Conservation (phyloP, 345 rosid genomes). For the Erodium maritimum region DNA sequence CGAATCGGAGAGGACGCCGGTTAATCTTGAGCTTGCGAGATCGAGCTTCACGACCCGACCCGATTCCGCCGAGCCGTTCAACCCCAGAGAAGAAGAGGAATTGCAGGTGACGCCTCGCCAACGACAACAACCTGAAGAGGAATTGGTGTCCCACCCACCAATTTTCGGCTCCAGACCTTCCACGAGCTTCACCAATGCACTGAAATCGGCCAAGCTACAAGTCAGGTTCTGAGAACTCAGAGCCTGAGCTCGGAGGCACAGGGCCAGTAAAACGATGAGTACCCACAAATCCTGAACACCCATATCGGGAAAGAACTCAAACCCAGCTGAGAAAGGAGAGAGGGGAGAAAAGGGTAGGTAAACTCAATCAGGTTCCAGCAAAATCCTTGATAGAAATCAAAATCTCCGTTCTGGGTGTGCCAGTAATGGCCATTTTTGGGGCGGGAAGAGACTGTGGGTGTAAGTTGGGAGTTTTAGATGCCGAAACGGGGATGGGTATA, state of each 20-base stretch:
- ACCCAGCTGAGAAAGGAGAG: neutral
- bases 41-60: constrained; percentile 3
- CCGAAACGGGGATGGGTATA: neutral
- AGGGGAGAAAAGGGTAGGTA: neutral
- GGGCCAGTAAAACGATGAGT: constrained; percentile 20
- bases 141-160: constrained; percentile 27
- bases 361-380: neutral
- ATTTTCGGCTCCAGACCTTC: constrained; percentile 24
- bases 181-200: constrained; percentile 35
- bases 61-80: neutral
- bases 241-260: constrained; percentile 18
- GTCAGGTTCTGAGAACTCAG: constrained; percentile 27
- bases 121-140: constrained; percentile 37
- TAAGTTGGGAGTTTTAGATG: neutral
- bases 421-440: neutral
- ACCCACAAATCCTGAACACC: constrained; percentile 24
- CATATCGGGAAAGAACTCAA: constrained; percentile 24
- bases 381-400: neutral
- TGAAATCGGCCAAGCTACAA: constrained; percentile 41
- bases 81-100: neutral
- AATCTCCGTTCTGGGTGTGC: neutral
- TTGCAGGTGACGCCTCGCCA: constrained; percentile 53
- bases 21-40: neutral
- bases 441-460: neutral
- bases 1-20: constrained; percentile 1